These are phyloP conservation scores for Penicillium tannophilum DNA, from an alignment of 495 filamentous ascomycete genomes.

Conservation along the genomic window DNA sequence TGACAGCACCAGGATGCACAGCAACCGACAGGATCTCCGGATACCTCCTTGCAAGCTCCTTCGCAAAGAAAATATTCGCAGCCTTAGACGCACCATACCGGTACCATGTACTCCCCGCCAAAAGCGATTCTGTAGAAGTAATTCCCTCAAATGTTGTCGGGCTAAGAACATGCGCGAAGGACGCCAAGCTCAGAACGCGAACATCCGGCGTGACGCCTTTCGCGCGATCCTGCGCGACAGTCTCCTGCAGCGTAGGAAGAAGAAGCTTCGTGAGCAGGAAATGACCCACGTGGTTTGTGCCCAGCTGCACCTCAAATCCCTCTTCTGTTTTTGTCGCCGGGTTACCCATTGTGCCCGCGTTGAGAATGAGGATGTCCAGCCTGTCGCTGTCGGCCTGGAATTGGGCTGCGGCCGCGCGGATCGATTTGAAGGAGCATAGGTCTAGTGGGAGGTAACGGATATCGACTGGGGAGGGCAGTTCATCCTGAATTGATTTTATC, in stretches of 20 bases:
- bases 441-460: constrained; percentile 55
- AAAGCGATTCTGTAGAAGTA: constrained; percentile 43
- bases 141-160: constrained; percentile 52
- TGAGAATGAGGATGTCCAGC: constrained; percentile 59
- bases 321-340: constrained; percentile 64
- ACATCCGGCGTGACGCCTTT: constrained; percentile 24
- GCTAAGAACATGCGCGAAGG: constrained; percentile 49
- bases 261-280: constrained; percentile 67
- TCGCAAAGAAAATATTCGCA: constrained; percentile 66
- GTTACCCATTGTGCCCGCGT: constrained; percentile 64
- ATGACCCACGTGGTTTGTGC: constrained; percentile 57
- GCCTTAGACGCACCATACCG: constrained; percentile 71
- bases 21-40: constrained; percentile 57
- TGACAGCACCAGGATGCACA: constrained; percentile 68
- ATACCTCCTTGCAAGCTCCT: constrained; percentile 59
- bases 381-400: constrained; percentile 51
- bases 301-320: constrained; percentile 73
- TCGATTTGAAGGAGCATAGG: constrained; percentile 53
- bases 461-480: constrained; percentile 43
- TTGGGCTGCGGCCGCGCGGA: constrained; percentile 47
- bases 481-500: constrained; percentile 50
- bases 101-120: constrained; percentile 36
- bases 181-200: constrained; percentile 27
- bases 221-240: constrained; percentile 36
- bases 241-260: constrained; percentile 57